Evolutionary conservation across 805 yeast species (phyloP), one percentile per base, ranked within the genome.

Genomic region (Trichomonascus vanleenenianus): DNA sequence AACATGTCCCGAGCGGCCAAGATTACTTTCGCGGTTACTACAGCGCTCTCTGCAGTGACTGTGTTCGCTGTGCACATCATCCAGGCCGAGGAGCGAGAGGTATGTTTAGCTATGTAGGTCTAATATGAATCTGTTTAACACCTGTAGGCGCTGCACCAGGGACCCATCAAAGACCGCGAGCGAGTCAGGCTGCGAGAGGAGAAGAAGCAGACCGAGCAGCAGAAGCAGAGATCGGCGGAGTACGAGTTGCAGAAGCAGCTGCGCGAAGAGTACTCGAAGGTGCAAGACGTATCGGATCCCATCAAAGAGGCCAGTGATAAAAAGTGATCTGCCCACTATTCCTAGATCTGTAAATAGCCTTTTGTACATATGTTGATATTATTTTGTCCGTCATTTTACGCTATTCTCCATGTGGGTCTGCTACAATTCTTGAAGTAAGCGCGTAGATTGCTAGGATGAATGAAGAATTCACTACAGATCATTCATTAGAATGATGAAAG

Each of bases 1-100:
- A 16, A 33, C 39, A 85, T 86, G 96, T 85, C 95, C 27, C 75
- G 83, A 42, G 85, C 89, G 1, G 79, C 94, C 31, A 86, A 83
- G 61, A 64, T 81, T 27, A 86, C 95, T 2, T 72, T 86, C 35
- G 88, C 76, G 0, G 53, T 73, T 10, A 72, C 86, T 12, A 68
- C 78, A 20, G 54, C 72, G 1, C 66, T 77, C 42, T 78, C 86
- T 2, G 77, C 69, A 0, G 75, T 72, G 2, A 74, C 93, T 0
- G 78, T 82, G 16, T 63, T 75, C 3, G 84, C 81, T 58, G 91
- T 86, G 38, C 85, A 82, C 63, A 72, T 72, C 47, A 72, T 82
- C 38, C 94, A 87, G 55, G 74, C 74, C 33, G 64, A 74, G 50
- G 95, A 86, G 60, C 72, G 86, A 56, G 80, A 76, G 15, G 56